Conservation (phyloP, 495 filamentous ascomycete species). For the Aspergillus haitiensis region DNA sequence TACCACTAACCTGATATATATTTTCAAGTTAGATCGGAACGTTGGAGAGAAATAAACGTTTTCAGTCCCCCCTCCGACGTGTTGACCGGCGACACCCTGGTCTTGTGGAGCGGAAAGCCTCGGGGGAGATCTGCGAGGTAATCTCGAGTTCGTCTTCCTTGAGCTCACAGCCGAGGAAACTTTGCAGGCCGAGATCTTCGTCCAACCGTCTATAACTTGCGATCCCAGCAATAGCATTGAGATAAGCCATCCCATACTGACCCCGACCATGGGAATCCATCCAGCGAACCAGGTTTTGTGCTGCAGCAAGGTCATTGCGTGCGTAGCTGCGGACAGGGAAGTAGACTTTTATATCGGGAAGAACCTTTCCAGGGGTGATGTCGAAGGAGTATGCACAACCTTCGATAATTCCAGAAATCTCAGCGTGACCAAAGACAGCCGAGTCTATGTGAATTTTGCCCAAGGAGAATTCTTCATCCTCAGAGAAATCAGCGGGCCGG, state of each 20-base stretch:
- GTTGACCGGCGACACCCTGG: neutral
- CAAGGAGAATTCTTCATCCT: slow-evolving; percentile 2
- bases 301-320: slow-evolving; percentile 10
- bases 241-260: slow-evolving; percentile 1
- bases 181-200: slow-evolving; percentile 3
- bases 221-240: slow-evolving; percentile 7
- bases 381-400: slow-evolving; percentile 15
- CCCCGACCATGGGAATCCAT: slow-evolving; percentile 8
- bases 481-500: slow-evolving; percentile 3
- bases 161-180: slow-evolving; percentile 13
- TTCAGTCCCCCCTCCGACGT: slow-evolving; percentile 12
- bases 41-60: neutral
- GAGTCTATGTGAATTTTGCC: neutral
- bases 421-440: neutral
- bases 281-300: slow-evolving; percentile 9
- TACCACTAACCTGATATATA: no score
- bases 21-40: no score
- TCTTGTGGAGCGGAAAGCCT: slow-evolving; percentile 10
- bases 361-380: slow-evolving; percentile 2
- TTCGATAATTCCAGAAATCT: neutral
- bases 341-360: slow-evolving; percentile 13
- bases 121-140: slow-evolving; percentile 11
- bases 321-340: slow-evolving; percentile 10
- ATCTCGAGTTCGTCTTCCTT: slow-evolving; percentile 8
- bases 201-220: slow-evolving; percentile 14